Percentiles rank a stretch among this genome's conserved stretches.
phyloP scores from a whole-genome alignment of 2,329 filamentous ascomycete genomes.

The Monosporascus sp. region DNA sequence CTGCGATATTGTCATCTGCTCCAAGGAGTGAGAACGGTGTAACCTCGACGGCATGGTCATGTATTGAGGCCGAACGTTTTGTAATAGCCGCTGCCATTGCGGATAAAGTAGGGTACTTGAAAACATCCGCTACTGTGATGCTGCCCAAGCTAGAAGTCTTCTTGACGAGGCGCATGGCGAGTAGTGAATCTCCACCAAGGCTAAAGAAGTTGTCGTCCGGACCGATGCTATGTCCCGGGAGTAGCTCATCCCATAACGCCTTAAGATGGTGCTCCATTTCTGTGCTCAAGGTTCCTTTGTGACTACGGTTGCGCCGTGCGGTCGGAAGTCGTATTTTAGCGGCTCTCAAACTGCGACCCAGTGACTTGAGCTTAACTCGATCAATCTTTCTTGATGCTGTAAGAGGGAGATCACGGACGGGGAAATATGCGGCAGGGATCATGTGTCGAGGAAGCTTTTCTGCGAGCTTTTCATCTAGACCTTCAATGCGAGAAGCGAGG shows the following conservation, averaged over 20 bases:
- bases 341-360: not conserved
- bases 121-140: not conserved
- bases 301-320: not conserved
- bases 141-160: not conserved
- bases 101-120: not conserved
- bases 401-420: not conserved
- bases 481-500: not conserved
- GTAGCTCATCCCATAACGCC: not conserved
- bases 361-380: not conserved
- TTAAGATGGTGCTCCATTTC: not conserved
- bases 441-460: not conserved
- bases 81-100: not conserved
- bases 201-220: not conserved
- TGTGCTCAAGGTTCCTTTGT: not conserved
- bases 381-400: not conserved
- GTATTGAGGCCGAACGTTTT: not conserved
- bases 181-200: not conserved
- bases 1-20: not conserved
- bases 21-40: not conserved
- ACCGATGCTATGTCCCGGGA: not conserved
- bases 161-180: not conserved
- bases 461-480: not conserved
- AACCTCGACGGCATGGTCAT: not conserved
- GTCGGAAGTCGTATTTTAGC: not conserved
- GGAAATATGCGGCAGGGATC: not conserved